Conservation (phyloP, 164 flowering plant genomes). For the Magnolia officinalis region DNA sequence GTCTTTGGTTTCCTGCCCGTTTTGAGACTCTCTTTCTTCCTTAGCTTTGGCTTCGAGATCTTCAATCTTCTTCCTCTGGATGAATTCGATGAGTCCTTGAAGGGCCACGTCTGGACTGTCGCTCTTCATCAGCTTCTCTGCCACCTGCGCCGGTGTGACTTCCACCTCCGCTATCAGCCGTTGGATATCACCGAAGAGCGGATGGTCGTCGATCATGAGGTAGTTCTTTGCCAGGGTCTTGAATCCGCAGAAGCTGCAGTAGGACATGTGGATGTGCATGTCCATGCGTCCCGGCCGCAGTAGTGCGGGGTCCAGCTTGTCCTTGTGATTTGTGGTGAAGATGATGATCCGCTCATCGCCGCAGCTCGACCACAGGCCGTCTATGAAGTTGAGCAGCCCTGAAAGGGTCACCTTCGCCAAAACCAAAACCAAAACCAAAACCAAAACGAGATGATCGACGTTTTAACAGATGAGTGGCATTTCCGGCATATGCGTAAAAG, state of each 20-base stretch:
- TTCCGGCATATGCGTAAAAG: too few species aligned
- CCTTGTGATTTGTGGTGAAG: conserved; percentile 47
- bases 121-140: conserved; percentile 52
- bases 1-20: conserved; percentile 19
- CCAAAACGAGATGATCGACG: too few species aligned
- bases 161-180: conserved; percentile 24
- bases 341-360: conserved; percentile 49
- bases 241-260: conserved; percentile 47
- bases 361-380: conserved; percentile 46
- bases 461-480: too few species aligned
- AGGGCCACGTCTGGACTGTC: conserved; percentile 42
- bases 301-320: conserved; percentile 39
- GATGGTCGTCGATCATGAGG: conserved; percentile 26
- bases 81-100: conserved; percentile 27
- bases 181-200: conserved; percentile 28
- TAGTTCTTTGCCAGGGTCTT: conserved; percentile 38
- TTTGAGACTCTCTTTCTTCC: conserved; percentile 45
- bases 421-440: too few species aligned
- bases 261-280: conserved; percentile 48
- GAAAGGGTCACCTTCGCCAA: conserved; percentile 34
- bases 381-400: conserved; percentile 39
- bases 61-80: conserved; percentile 28
- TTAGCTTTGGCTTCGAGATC: conserved; percentile 15
- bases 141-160: conserved; percentile 56
- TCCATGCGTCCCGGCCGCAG: conserved; percentile 55